phyloP scores from a whole-genome alignment of 495 filamentous ascomycete species.

The Aspergillus steynii region DNA sequence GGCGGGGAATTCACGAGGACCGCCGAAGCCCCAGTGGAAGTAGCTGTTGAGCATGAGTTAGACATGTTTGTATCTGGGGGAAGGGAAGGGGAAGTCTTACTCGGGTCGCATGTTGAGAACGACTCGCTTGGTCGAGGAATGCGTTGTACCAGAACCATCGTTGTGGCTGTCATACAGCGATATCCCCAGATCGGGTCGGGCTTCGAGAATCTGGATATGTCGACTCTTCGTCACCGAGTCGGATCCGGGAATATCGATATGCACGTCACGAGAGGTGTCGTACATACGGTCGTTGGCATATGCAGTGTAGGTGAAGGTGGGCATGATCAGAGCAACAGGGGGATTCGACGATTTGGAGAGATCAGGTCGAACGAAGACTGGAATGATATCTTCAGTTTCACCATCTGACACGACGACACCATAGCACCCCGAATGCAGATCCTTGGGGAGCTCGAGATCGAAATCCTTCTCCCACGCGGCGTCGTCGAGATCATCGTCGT shows the following conservation, averaged over 20 bases:
- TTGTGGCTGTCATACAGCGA: conserved; percentile 28
- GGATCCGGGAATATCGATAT: conserved; percentile 13
- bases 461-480: not conserved
- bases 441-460: not conserved
- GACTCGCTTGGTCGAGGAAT: conserved; percentile 17
- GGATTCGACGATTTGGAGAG: not conserved
- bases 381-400: not conserved
- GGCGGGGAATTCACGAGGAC: conserved; percentile 31
- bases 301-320: conserved; percentile 29
- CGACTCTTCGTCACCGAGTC: conserved; percentile 15
- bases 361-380: conserved; percentile 17
- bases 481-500: not conserved
- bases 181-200: conserved; percentile 24
- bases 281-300: conserved; percentile 33
- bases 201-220: conserved; percentile 14
- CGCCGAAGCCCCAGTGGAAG: conserved; percentile 26
- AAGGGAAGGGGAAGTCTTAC: not conserved
- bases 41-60: conserved; percentile 11
- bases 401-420: not conserved
- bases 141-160: conserved; percentile 22
- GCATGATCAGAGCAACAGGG: conserved; percentile 8
- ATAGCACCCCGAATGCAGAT: not conserved
- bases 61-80: not conserved
- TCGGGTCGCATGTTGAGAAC: conserved; percentile 29
- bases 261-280: conserved; percentile 17